Evolutionary conservation across 768 basidiomycete species (phyloP), one percentile per base, ranked within the genome.

Genomic region (Podaxis carcinomalis): DNA sequence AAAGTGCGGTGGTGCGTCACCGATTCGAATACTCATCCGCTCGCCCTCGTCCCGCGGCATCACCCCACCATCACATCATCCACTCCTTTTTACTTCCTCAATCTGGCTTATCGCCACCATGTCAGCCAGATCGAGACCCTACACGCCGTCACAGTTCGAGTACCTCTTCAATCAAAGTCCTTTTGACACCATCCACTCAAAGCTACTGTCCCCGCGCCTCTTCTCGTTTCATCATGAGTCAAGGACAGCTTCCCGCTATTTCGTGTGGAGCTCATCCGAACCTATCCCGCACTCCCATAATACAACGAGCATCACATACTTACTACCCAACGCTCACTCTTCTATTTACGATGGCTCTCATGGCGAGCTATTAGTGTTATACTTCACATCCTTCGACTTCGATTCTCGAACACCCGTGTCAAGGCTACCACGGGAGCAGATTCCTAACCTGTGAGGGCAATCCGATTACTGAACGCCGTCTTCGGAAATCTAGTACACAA

Each of bases 321-420:
- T 39, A 19, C 40, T 32, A 40, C 19, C 19, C 19, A 52, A 13
- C 25, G 42, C 32, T 28, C 21, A 14, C n/a, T 19, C 57, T 59
- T 59, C 57, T 36, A 59, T 59, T 59, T 32, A n/a, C 42, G 57
- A 40, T 59, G 49, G 37, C 32, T 59, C 50, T 42, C 37, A 58
- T 21, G 35, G 16, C 25, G 16, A 27, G 50, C 40, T 42, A 59
- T 59, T 40, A 16, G 16, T 40, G 56, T 37, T 47, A 57, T 55
- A 37, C 56, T 57, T 53, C 49, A 32, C 55, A 40, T 25, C 23
- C 62, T 63, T 58, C 51, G 36, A 28, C 57, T 59, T 59, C 57
- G 57, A 63, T 63, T 63, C 54, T 36, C 27, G 37, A 40, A 21
- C 14, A 51, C 10, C 27, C 37, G 23, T 42, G 54, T 56, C 39